These are phyloP conservation scores for Penicillium rolfsii DNA, from an alignment of 2,329 filamentous ascomycete species.

Conservation along the genomic window DNA sequence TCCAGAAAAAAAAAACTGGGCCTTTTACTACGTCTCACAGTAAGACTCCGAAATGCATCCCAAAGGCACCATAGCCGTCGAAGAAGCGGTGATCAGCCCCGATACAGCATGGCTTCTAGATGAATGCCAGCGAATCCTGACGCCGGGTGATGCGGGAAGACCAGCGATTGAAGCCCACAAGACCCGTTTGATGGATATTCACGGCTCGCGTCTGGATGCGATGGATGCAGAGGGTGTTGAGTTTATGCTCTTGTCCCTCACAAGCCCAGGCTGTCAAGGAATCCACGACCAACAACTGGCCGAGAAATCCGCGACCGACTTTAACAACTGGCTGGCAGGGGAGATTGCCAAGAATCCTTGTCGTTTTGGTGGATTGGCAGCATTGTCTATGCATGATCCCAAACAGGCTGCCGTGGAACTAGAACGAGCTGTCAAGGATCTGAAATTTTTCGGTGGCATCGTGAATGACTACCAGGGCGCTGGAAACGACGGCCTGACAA, in stretches of 20 bases:
- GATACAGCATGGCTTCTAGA: not conserved
- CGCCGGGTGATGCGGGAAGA: not conserved
- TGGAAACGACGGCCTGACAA: not conserved
- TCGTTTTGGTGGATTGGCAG: constrained; percentile 24
- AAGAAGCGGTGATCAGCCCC: not conserved
- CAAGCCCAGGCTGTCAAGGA: constrained; percentile 49
- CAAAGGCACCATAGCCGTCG: not conserved
- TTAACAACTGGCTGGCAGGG: constrained; percentile 47
- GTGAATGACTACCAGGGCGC: constrained; percentile 4
- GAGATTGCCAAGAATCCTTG: constrained; percentile 37
- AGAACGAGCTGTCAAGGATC: constrained; percentile 52
- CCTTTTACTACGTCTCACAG: no score
- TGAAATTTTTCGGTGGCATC: constrained; percentile 63
- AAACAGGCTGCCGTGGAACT: constrained; percentile 36
- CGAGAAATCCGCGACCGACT: constrained; percentile 40
- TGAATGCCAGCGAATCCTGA: not conserved
- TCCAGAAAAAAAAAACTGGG: no score
- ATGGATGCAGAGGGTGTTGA: constrained; percentile 46
- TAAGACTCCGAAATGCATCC: not conserved
- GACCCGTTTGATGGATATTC: not conserved
- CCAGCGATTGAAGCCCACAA: not conserved
- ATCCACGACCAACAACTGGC: constrained; percentile 44
- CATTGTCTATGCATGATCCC: constrained; percentile 38
- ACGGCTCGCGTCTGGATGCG: not conserved
- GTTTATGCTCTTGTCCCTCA: constrained; percentile 49